Evolutionary conservation across 2,329 filamentous ascomycete genomes (phyloP).

Genomic region (Paraphaeosphaeria sporulosa): DNA sequence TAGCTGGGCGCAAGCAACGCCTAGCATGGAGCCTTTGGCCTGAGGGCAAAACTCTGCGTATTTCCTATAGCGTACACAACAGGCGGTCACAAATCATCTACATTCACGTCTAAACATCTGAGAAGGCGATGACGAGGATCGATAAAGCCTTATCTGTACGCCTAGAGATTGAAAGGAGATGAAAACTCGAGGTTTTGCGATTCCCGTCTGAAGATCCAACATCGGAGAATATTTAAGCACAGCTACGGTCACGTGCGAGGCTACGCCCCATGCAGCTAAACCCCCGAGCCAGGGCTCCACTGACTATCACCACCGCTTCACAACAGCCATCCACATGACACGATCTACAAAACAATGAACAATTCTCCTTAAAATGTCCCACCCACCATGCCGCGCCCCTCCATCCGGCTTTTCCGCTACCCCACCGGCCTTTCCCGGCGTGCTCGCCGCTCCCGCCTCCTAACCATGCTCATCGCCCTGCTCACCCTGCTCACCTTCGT

Average conservation of each 20-base stretch:
- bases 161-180: not conserved
- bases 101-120: not conserved
- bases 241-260: not conserved
- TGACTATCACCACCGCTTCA: not conserved
- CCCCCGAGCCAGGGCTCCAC: not conserved
- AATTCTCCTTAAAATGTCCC: constrained; percentile 7
- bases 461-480: constrained; percentile 46
- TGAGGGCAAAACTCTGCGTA: not conserved
- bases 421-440: constrained; percentile 43
- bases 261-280: constrained; percentile 5
- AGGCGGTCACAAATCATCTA: not conserved
- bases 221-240: constrained; percentile 6
- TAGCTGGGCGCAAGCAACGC: not conserved
- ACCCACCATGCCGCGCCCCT: constrained; percentile 33
- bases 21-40: not conserved
- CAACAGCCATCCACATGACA: not conserved
- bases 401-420: constrained; percentile 44
- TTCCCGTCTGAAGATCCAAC: not conserved
- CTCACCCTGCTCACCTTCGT: constrained; percentile 37
- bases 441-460: constrained; percentile 47
- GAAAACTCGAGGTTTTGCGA: not conserved
- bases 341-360: constrained; percentile 5
- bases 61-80: not conserved
- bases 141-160: not conserved
- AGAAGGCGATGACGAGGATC: not conserved